These are phyloP conservation scores for Pyricularia pennisetigena DNA, from an alignment of 2,329 filamentous ascomycete species.

Conservation along the genomic window DNA sequence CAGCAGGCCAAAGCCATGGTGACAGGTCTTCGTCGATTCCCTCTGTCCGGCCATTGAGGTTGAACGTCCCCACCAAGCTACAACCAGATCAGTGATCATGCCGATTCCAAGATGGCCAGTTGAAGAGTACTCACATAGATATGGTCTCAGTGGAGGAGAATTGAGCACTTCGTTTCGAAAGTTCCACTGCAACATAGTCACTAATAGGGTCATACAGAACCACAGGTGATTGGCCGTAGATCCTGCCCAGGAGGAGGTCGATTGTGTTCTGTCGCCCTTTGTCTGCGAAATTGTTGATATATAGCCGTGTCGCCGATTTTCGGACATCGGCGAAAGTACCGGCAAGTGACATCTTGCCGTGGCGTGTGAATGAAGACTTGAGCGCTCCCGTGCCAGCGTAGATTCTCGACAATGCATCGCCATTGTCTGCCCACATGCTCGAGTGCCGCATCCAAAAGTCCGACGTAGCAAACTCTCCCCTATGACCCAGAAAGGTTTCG, in stretches of 20 bases:
- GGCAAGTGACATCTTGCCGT: conserved; percentile 91
- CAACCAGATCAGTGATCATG: neutral
- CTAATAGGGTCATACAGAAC: conserved; percentile 90
- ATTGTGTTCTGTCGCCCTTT: conserved; percentile 90
- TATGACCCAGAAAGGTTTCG: conserved; percentile 70
- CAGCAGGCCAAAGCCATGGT: conserved; percentile 69
- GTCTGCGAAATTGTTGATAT: conserved; percentile 96
- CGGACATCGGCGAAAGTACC: conserved; percentile 90
- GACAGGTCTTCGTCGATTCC: conserved; percentile 73
- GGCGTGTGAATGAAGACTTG: conserved; percentile 89
- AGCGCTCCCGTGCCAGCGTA: conserved; percentile 94
- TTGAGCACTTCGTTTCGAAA: conserved; percentile 57
- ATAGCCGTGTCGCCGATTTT: conserved; percentile 87
- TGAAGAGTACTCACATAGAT: conserved; percentile 48
- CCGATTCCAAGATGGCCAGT: neutral
- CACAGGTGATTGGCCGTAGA: conserved; percentile 76
- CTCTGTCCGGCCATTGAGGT: conserved; percentile 78
- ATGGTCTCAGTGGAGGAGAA: conserved; percentile 69
- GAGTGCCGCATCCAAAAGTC: conserved; percentile 93
- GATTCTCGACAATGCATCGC: conserved; percentile 85
- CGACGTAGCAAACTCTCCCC: conserved; percentile 55
- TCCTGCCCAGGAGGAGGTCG: conserved; percentile 77
- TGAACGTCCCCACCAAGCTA: conserved; percentile 74
- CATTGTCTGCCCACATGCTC: conserved; percentile 94
- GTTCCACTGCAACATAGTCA: conserved; percentile 73